Evolutionary conservation across 495 filamentous ascomycete genomes (phyloP).

Genomic region (Aspergillus asperescens): DNA sequence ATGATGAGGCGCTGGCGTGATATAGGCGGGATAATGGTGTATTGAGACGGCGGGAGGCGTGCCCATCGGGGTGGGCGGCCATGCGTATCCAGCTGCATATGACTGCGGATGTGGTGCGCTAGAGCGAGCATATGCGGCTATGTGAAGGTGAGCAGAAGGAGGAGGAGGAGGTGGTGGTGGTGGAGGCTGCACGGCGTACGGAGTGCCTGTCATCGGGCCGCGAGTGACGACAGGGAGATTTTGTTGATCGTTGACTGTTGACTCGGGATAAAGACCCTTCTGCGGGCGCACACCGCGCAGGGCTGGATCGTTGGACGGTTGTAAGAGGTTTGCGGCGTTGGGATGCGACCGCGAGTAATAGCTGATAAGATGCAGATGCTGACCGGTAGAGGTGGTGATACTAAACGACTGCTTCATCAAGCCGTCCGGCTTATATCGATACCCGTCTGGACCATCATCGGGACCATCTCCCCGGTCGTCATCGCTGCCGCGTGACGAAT

Average conservation of each 20-base stretch:
- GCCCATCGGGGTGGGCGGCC: conserved; percentile 59
- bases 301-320: conserved; percentile 73
- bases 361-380: conserved; percentile 94
- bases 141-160: conserved; percentile 48
- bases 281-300: conserved; percentile 77
- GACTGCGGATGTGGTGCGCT: conserved; percentile 41
- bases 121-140: conserved; percentile 45
- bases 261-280: conserved; percentile 95
- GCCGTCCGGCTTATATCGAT: conserved; percentile 94
- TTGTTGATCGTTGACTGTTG: conserved; percentile 81
- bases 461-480: conserved; percentile 63
- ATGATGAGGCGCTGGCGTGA: too few relatives aligned
- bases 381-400: conserved; percentile 83
- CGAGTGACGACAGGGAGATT: conserved; percentile 61
- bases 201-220: conserved; percentile 54
- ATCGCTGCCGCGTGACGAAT: conserved; percentile 72
- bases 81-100: conserved; percentile 49
- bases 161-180: conserved; percentile 17
- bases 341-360: conserved; percentile 82
- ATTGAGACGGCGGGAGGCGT: conserved; percentile 40
- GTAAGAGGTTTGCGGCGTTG: conserved; percentile 59
- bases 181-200: conserved; percentile 36
- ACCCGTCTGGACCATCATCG: conserved; percentile 89
- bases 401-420: conserved; percentile 99
- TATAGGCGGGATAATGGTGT: conserved; percentile 35